Conservation (phyloP, 1,284 basidiomycete species). For the Papiliotrema nemorosa region DNA sequence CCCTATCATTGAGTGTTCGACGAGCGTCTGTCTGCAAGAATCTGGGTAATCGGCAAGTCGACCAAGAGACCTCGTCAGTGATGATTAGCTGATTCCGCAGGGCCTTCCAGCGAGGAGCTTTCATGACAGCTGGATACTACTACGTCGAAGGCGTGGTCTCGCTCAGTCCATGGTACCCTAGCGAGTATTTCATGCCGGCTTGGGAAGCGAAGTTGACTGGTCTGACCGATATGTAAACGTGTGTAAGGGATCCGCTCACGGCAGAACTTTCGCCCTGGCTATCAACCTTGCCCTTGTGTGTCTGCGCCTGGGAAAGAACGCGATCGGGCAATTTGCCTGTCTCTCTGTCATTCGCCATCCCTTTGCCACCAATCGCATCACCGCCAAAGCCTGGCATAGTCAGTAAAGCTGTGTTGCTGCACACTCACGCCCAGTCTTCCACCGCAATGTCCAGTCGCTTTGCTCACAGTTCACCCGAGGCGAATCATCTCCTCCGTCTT, state of each 20-base stretch:
- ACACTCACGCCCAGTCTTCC: neutral
- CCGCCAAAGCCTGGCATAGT: neutral
- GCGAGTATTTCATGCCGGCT: neutral
- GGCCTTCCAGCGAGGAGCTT: too few species aligned
- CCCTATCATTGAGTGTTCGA: too few species aligned
- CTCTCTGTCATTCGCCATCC: neutral
- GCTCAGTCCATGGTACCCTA: conserved; percentile 1
- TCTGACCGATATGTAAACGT: neutral
- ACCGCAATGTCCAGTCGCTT: too few species aligned
- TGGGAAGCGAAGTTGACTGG: neutral
- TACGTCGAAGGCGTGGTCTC: neutral
- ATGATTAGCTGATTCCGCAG: too few species aligned
- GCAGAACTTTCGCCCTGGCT: neutral
- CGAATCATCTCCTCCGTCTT: too few species aligned
- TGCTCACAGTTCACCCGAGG: too few species aligned
- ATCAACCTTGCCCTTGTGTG: neutral
- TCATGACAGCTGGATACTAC: neutral
- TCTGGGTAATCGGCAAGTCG: too few species aligned
- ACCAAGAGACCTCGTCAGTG: too few species aligned
- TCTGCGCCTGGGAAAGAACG: neutral
- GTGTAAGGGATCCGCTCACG: neutral
- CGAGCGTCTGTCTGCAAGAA: too few species aligned
- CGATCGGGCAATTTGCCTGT: neutral
- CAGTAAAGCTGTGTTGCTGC: neutral
- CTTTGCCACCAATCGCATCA: neutral